phyloP scores from a whole-genome alignment of 371 early-diverging fungal species.

The Massospora cicadina region DNA sequence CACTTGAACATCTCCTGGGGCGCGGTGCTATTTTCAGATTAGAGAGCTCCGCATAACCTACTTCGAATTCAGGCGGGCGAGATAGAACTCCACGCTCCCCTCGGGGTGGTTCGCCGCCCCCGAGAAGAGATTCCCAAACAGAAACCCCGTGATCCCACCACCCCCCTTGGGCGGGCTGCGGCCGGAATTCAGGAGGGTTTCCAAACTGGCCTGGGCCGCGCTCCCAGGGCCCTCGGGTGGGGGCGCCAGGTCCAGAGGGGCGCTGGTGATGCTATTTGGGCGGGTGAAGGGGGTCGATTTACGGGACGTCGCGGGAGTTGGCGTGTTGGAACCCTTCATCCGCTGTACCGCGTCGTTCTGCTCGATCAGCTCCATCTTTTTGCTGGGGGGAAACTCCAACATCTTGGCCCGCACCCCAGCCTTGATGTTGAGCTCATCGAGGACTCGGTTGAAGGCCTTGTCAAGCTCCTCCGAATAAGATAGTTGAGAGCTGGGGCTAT shows the following conservation, averaged over 20 bases:
- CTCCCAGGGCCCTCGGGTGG: conserved; percentile 9
- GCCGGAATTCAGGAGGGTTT: conserved; percentile 10
- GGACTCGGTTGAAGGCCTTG: conserved; percentile 14
- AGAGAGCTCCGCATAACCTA: background rate
- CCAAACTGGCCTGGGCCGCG: conserved; percentile 8
- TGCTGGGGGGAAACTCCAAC: conserved; percentile 26
- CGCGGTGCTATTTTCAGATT: conserved; percentile 9
- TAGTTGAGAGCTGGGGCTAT: background rate
- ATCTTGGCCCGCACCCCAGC: conserved; percentile 26
- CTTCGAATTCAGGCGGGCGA: conserved; percentile 2
- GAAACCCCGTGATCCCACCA: conserved; percentile 10
- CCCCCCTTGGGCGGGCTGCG: conserved; percentile 15
- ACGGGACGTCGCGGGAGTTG: conserved; percentile 3
- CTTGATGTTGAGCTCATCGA: conserved; percentile 38
- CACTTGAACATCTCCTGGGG: conserved; percentile 26
- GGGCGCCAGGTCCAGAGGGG: background rate
- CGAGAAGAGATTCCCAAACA: conserved; percentile 3
- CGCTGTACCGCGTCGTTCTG: conserved; percentile 29
- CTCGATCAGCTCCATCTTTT: conserved; percentile 26
- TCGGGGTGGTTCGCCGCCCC: background rate
- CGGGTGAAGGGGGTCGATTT: conserved; percentile 16
- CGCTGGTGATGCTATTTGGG: conserved; percentile 11
- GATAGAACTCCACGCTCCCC: conserved; percentile 6
- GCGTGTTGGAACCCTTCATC: background rate
- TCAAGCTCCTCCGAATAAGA: conserved; percentile 12